Evolutionary conservation across 768 basidiomycete genomes (phyloP).

Genomic region (Mycena floridula): DNA sequence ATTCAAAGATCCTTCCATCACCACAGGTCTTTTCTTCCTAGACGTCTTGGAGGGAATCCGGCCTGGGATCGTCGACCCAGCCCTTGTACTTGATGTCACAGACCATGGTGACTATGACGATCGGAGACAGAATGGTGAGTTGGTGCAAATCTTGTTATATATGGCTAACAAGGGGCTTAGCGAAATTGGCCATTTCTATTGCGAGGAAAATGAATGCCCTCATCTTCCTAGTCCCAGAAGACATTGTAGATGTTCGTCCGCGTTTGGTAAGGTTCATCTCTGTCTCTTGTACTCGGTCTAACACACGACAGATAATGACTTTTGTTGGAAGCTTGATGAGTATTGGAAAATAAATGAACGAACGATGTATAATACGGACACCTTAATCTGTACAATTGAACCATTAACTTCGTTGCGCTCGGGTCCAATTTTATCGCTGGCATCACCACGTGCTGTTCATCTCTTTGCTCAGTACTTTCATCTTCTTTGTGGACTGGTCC

Average conservation of each 20-base stretch:
- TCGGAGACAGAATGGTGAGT: slow-evolving; percentile 83
- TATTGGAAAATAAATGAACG: slow-evolving; percentile 31
- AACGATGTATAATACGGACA: too few relatives aligned
- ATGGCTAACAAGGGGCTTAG: slow-evolving; percentile 31
- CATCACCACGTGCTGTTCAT: too few relatives aligned
- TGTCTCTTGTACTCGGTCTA: not conserved
- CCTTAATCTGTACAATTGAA: too few relatives aligned
- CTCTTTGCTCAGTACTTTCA: too few relatives aligned
- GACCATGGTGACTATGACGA: slow-evolving; percentile 76
- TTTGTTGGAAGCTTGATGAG: slow-evolving; percentile 94
- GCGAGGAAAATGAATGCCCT: slow-evolving; percentile 96
- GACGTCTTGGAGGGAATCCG: slow-evolving; percentile 86
- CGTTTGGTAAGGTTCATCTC: slow-evolving; percentile 56
- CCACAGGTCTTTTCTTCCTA: slow-evolving; percentile 89
- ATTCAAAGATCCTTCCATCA: slow-evolving; percentile 90
- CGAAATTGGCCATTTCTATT: slow-evolving; percentile 96
- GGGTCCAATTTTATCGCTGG: too few relatives aligned
- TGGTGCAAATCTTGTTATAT: not conserved
- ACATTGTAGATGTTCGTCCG: slow-evolving; percentile 91
- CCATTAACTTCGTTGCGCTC: too few relatives aligned
- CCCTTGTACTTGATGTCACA: slow-evolving; percentile 59
- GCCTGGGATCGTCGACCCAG: slow-evolving; percentile 93
- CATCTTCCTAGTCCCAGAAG: slow-evolving; percentile 96
- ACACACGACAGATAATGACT: slow-evolving; percentile 67
- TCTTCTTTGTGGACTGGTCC: too few relatives aligned